Percentiles rank a stretch among this genome's conserved stretches.
These are phyloP conservation scores for Leccinum broughii DNA, from an alignment of 768 basidiomycete species.

Conservation along the genomic window DNA sequence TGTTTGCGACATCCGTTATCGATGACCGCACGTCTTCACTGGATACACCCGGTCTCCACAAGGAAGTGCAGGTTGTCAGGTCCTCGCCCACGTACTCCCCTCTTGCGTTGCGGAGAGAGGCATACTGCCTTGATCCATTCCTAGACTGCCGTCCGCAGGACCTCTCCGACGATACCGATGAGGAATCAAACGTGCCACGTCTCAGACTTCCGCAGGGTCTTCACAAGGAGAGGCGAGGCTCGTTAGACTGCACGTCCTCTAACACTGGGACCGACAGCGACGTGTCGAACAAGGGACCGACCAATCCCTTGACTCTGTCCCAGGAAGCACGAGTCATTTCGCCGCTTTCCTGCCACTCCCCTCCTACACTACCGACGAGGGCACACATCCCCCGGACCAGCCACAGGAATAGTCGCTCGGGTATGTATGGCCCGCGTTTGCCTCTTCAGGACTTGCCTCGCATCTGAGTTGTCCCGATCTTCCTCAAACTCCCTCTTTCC, in stretches of 20 bases:
- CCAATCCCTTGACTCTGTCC: neutral
- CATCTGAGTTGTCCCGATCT: neutral
- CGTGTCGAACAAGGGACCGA: slow-evolving; percentile 3
- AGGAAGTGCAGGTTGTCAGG: neutral
- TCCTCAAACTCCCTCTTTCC: neutral
- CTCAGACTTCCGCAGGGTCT: no score
- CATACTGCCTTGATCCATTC: neutral
- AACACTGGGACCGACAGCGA: neutral
- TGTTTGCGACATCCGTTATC: neutral
- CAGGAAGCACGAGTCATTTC: neutral
- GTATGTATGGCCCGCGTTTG: neutral
- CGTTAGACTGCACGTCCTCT: slow-evolving; percentile 1
- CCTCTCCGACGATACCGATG: slow-evolving; percentile 2
- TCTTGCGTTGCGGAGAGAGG: neutral
- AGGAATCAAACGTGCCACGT: neutral
- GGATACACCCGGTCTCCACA: neutral
- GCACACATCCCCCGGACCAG: neutral
- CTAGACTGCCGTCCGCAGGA: slow-evolving; percentile 7
- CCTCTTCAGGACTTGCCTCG: slow-evolving; percentile 3
- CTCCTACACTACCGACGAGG: slow-evolving; percentile 5
- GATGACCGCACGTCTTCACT: neutral
- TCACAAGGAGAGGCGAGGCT: neutral
- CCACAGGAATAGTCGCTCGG: slow-evolving; percentile 6
- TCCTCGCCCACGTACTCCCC: neutral
- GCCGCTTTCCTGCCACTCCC: neutral